Evolutionary conservation across 176 grass and related monocot species (phyloP).

Genomic region (Aegilops bicornis): DNA sequence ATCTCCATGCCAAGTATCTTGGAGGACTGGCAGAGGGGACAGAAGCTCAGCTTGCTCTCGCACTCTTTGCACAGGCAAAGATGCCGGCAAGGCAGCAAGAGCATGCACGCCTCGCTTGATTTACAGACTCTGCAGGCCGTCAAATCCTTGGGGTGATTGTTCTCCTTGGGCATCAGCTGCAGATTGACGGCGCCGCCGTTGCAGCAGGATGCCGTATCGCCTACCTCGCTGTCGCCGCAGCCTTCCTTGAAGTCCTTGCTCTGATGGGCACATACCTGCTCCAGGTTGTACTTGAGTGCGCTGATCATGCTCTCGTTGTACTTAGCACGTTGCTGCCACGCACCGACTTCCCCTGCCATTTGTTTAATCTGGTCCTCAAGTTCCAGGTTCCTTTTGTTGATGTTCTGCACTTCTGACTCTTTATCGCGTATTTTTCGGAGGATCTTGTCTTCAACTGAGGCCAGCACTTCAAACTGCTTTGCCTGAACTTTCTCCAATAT

Average conservation of each 20-base stretch:
- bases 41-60: slow-evolving; percentile 92
- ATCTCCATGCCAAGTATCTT: slow-evolving; percentile 99
- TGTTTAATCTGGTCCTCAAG: slow-evolving; percentile 96
- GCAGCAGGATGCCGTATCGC: slow-evolving; percentile 91
- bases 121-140: slow-evolving; percentile 80
- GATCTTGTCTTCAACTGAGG: slow-evolving; percentile 89
- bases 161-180: slow-evolving; percentile 65
- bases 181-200: slow-evolving; percentile 59
- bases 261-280: slow-evolving; percentile 89
- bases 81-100: slow-evolving; percentile 92
- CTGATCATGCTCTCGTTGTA: slow-evolving; percentile 97
- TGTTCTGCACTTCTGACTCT: slow-evolving; percentile 76
- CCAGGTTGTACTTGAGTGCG: slow-evolving; percentile 91
- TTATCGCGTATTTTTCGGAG: slow-evolving; percentile 83
- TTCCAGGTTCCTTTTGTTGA: slow-evolving; percentile 85
- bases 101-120: slow-evolving; percentile 83
- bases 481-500: slow-evolving; percentile 96
- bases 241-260: slow-evolving; percentile 95
- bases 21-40: slow-evolving; percentile 84
- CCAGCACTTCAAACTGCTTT: slow-evolving; percentile 87
- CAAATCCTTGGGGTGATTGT: slow-evolving; percentile 53
- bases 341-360: slow-evolving; percentile 73
- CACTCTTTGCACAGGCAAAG: slow-evolving; percentile 97
- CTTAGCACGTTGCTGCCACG: slow-evolving; percentile 97
- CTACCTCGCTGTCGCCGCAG: slow-evolving; percentile 96